Percentiles rank a stretch among this genome's conserved stretches.
phyloP scores from a whole-genome alignment of 1,139 yeast species.

The Taiozyma sp. region DNA sequence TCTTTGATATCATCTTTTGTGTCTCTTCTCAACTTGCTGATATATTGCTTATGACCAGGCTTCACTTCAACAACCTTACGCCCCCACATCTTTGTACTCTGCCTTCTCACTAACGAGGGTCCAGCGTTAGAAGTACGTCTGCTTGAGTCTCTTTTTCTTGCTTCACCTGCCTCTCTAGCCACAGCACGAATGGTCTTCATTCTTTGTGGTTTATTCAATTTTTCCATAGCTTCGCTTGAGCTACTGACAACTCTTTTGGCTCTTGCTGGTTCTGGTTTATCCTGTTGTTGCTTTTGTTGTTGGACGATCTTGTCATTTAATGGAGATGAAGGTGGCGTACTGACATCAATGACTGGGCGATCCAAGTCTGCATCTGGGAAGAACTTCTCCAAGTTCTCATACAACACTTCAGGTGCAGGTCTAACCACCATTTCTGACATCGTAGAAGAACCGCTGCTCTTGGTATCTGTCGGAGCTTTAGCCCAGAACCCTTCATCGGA shows the following conservation, averaged over 20 bases:
- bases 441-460: conserved; percentile 9
- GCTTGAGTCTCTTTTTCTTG: conserved; percentile 38
- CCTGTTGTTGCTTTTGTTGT: background rate
- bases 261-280: conserved; percentile 10
- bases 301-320: conserved; percentile 12
- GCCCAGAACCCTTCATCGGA: conserved; percentile 58
- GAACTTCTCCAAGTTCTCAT: conserved; percentile 83
- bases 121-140: conserved; percentile 17
- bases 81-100: conserved; percentile 98
- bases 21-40: conserved; percentile 55
- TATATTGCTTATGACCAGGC: conserved; percentile 56
- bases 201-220: conserved; percentile 32
- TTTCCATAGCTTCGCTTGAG: conserved; percentile 19
- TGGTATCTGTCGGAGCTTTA: conserved; percentile 32
- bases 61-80: conserved; percentile 89
- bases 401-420: conserved; percentile 93
- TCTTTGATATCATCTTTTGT: conserved; percentile 65
- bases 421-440: conserved; percentile 53
- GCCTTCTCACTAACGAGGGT: conserved; percentile 44
- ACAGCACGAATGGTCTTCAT: conserved; percentile 90
- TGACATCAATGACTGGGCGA: conserved; percentile 80
- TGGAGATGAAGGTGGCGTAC: conserved; percentile 56
- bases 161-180: conserved; percentile 83
- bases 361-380: conserved; percentile 93
- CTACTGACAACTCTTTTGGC: conserved; percentile 14